Conservation (phyloP, 73 alveolate species). For the Urostyla sp. region DNA sequence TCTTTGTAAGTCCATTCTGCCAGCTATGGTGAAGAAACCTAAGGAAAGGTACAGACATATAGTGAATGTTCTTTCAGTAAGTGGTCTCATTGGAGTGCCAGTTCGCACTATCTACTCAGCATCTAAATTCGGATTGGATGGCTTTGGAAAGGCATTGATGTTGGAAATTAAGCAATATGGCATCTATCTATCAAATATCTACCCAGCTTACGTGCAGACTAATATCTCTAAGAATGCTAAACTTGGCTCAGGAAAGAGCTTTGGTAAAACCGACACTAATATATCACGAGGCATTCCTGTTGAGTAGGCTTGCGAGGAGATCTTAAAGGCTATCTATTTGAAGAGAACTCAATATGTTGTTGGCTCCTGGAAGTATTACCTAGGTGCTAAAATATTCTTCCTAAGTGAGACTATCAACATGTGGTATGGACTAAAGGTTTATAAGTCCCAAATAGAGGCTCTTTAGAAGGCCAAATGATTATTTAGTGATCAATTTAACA, state of each 20-base stretch:
- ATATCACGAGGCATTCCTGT: slow-evolving; percentile 64
- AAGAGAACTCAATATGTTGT: slow-evolving; percentile 28
- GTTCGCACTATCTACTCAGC: slow-evolving; percentile 74
- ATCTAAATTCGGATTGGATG: slow-evolving; percentile 66
- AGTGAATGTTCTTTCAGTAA: slow-evolving; percentile 59
- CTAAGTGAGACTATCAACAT: slow-evolving; percentile 10
- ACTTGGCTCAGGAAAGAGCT: slow-evolving; percentile 63
- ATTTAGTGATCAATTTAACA: background rate
- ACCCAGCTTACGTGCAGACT: slow-evolving; percentile 66
- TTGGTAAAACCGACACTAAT: slow-evolving; percentile 66
- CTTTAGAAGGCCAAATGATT: slow-evolving; percentile 51
- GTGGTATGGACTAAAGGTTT: slow-evolving; percentile 11
- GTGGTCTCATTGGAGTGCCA: slow-evolving; percentile 72
- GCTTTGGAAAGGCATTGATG: slow-evolving; percentile 52
- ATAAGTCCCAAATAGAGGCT: slow-evolving; percentile 49
- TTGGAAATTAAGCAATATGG: slow-evolving; percentile 51
- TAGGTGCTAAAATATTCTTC: slow-evolving; percentile 13
- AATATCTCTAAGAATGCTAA: slow-evolving; percentile 73
- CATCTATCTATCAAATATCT: slow-evolving; percentile 44
- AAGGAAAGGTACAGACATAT: slow-evolving; percentile 57
- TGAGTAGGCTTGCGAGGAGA: slow-evolving; percentile 49
- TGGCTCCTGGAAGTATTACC: background rate
- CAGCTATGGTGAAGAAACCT: slow-evolving; percentile 37
- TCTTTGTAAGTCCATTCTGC: slow-evolving; percentile 48
- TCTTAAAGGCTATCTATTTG: slow-evolving; percentile 43